Evolutionary conservation across 2,329 filamentous ascomycete species (phyloP).

Genomic region (Colletotrichum trifolii): DNA sequence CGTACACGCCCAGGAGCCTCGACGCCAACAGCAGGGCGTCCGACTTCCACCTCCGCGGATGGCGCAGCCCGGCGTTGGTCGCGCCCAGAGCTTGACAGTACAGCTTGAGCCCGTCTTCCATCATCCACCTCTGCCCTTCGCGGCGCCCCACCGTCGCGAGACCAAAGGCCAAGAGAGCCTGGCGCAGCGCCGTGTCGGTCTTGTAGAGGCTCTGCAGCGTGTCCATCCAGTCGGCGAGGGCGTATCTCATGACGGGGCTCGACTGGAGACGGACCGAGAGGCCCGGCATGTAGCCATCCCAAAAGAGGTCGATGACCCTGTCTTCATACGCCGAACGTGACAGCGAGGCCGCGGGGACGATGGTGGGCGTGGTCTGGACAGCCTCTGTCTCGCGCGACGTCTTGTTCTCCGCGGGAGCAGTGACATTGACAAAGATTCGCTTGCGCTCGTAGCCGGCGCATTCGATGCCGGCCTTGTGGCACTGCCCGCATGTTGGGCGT

Average conservation of each 20-base stretch:
- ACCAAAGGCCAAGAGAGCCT: conserved; percentile 39
- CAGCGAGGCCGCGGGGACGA: conserved; percentile 9
- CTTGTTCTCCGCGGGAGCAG: not conserved
- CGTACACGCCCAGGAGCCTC: conserved; percentile 37
- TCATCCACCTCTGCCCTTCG: conserved; percentile 37
- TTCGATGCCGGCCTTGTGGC: conserved; percentile 32
- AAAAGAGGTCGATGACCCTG: conserved; percentile 34
- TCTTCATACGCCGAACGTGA: conserved; percentile 36
- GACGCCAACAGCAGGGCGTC: conserved; percentile 32
- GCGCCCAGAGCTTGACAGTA: conserved; percentile 38
- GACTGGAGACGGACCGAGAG: conserved; percentile 9
- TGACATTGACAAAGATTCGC: conserved; percentile 38
- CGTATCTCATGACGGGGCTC: conserved; percentile 18
- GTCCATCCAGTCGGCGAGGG: conserved; percentile 38
- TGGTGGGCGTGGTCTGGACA: not conserved
- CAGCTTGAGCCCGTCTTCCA: conserved; percentile 38
- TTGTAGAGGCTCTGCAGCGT: conserved; percentile 37
- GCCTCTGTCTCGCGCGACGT: not conserved
- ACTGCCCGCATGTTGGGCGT: conserved; percentile 38
- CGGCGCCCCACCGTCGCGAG: conserved; percentile 38
- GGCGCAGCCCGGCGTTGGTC: conserved; percentile 18
- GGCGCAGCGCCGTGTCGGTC: conserved; percentile 33
- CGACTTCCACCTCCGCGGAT: conserved; percentile 26
- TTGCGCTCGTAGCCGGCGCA: conserved; percentile 37
- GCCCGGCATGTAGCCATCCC: conserved; percentile 35